Evolutionary conservation across 2,329 filamentous ascomycete genomes (phyloP).

Genomic region (Fusarium chuoi): DNA sequence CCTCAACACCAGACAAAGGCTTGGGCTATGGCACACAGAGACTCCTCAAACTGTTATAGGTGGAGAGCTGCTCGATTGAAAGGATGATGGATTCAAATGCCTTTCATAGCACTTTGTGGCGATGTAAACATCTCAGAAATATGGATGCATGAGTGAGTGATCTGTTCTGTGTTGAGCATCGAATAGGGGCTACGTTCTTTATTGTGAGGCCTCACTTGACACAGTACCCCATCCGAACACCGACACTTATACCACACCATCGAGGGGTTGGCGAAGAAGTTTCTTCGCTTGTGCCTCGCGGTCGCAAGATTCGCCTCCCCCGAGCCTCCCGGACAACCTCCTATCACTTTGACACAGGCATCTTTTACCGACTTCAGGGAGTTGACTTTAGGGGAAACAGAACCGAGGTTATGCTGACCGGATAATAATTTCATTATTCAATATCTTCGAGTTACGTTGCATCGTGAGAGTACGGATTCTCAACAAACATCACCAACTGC

Average conservation of each 20-base stretch:
- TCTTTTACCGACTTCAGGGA: neutral
- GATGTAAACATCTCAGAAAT: neutral
- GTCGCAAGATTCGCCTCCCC: neutral
- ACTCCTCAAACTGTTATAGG: neutral
- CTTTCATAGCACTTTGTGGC: neutral
- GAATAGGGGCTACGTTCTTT: neutral
- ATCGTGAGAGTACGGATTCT: constrained; percentile 4
- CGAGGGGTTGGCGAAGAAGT: neutral
- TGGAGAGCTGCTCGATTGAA: too few species aligned
- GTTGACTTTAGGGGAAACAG: neutral
- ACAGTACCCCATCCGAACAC: neutral
- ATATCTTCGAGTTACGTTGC: constrained; percentile 5
- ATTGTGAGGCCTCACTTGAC: neutral
- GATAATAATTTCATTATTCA: neutral
- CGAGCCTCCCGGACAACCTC: neutral
- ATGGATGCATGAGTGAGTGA: too few species aligned
- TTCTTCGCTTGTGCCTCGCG: neutral
- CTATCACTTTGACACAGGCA: neutral
- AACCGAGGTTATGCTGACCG: constrained; percentile 31
- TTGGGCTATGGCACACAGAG: neutral
- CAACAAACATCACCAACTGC: constrained; percentile 5
- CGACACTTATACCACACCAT: neutral
- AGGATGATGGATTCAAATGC: neutral
- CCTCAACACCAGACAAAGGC: neutral
- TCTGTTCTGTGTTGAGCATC: neutral